Percentiles rank a stretch among this genome's conserved stretches.
phyloP scores from a whole-genome alignment of 192 early-diverging fungal genomes.

The Coemansia sp. region DNA sequence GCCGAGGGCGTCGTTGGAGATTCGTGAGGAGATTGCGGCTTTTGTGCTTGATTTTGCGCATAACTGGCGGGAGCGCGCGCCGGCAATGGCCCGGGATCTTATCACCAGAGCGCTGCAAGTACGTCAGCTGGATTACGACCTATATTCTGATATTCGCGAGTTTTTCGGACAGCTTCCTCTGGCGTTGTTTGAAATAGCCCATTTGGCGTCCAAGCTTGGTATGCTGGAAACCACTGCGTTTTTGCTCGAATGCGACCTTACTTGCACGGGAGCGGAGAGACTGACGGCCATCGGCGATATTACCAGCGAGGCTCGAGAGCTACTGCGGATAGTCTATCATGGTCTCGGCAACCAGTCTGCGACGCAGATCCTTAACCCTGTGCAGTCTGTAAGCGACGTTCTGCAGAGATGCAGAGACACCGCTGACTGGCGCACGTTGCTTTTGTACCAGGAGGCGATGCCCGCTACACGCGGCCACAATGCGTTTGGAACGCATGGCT shows the following conservation, averaged over 20 bases:
- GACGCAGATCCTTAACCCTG: slow-evolving; percentile 32
- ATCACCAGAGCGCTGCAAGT: slow-evolving; percentile 29
- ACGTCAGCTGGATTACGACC: slow-evolving; percentile 25
- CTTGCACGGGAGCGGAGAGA: slow-evolving; percentile 25
- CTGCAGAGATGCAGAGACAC: slow-evolving; percentile 41
- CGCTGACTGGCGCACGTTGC: slow-evolving; percentile 45
- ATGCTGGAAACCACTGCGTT: slow-evolving; percentile 44
- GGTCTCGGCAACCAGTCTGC: slow-evolving; percentile 46
- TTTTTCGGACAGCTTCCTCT: slow-evolving; percentile 38
- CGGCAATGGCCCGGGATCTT: slow-evolving; percentile 28
- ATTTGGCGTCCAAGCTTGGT: slow-evolving; percentile 34
- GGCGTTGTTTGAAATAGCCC: slow-evolving; percentile 49
- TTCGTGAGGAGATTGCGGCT: slow-evolving; percentile 29
- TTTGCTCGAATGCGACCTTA: slow-evolving; percentile 51
- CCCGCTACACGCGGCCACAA: not conserved
- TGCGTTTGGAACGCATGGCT: not conserved
- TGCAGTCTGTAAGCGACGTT: slow-evolving; percentile 27
- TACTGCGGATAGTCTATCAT: slow-evolving; percentile 34
- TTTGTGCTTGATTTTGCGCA: slow-evolving; percentile 49
- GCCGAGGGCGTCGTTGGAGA: slow-evolving; percentile 7
- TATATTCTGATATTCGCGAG: slow-evolving; percentile 44
- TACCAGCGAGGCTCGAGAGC: slow-evolving; percentile 26
- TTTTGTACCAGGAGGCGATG: slow-evolving; percentile 48
- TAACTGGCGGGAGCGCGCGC: slow-evolving; percentile 44
- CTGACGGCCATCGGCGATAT: slow-evolving; percentile 22